Evolutionary conservation across 805 yeast species (phyloP), one percentile per base, ranked within the genome.

Genomic region (Candida saitoana): DNA sequence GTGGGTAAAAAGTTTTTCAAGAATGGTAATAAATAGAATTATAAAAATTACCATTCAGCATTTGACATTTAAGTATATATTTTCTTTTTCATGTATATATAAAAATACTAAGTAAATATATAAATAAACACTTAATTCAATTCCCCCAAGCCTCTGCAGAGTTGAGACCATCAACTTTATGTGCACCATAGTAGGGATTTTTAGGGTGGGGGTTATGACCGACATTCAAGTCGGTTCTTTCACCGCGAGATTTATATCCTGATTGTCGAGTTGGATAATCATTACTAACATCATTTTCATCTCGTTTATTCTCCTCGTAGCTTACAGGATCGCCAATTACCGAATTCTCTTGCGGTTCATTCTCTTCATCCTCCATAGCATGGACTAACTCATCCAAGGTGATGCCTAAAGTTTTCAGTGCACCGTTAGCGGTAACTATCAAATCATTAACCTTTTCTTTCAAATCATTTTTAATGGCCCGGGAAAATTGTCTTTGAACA

Each of bases 1-100:
- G 69, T 90, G 34, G 85, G 95, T 19, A 93, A 93, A 62, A 77
- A 78, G 46, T 49, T 69, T 15, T 69, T 69, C 50, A 61, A 52
- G 41, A 51, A 52, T 42, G 60, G 56, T 7, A 57, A 47, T 41
- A 34, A 24, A 31, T 29, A 29, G 16, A 14, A 29, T n/a, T n/a
- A n/a, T n/a, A n/a, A n/a, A n/a, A n/a, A n/a, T n/a, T n/a, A n/a
- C n/a, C n/a, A n/a, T n/a, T n/a, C n/a, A n/a, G n/a, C n/a, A n/a
- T n/a, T n/a, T n/a, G n/a, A n/a, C n/a, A n/a, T n/a, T n/a, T n/a
- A n/a, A n/a, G n/a, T 29, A 11, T 29, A 14, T 29, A 11, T 33
- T 16, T 16, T 33, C 22, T 15, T 34, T 12, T 34, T 7, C 16
- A 34, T 18, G 25, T 34, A 34, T 18, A 34, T 34, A 34, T 18